A percentile compares a stretch with the other conserved stretches of the same genome.
Evolutionary conservation across 78 protist species (phyloP).

Genomic region (Dictyostelium firmibasis): DNA sequence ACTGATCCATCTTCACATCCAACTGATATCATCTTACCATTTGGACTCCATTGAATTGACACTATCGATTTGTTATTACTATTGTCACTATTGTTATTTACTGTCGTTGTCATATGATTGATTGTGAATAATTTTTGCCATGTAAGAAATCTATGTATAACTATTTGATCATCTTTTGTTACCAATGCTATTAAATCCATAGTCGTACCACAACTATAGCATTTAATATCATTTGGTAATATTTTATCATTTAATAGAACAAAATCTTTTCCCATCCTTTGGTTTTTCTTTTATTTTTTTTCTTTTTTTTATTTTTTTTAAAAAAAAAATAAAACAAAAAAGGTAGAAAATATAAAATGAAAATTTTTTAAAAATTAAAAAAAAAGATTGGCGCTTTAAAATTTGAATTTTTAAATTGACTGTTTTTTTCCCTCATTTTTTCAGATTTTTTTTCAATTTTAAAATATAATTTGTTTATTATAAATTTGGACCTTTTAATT

Average conservation of each 20-base stretch:
- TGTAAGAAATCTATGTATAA: constrained; percentile 23
- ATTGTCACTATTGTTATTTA: neutral
- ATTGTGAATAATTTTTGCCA: constrained; percentile 57
- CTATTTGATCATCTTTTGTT: neutral
- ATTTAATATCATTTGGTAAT: neutral
- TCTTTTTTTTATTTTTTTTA: neutral
- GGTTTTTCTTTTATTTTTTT: neutral
- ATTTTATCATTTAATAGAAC: constrained; percentile 54
- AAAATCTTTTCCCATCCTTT: neutral
- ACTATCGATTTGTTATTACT: neutral
- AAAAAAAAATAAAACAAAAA: no score
- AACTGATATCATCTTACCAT: constrained; percentile 38
- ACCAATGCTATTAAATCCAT: constrained; percentile 51
- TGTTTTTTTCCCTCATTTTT: neutral
- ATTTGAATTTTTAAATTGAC: no score
- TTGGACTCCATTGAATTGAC: constrained; percentile 62
- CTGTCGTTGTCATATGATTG: neutral
- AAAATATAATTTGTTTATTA: neutral
- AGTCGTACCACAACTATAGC: constrained; percentile 12
- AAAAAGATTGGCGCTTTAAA: neutral
- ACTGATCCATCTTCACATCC: constrained; percentile 15
- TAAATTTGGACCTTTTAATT: neutral
- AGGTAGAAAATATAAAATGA: no score
- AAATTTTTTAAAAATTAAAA: no score
- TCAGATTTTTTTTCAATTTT: neutral